Conservation (phyloP, 2,329 filamentous ascomycete genomes). For the Pyricularia sp. region DNA sequence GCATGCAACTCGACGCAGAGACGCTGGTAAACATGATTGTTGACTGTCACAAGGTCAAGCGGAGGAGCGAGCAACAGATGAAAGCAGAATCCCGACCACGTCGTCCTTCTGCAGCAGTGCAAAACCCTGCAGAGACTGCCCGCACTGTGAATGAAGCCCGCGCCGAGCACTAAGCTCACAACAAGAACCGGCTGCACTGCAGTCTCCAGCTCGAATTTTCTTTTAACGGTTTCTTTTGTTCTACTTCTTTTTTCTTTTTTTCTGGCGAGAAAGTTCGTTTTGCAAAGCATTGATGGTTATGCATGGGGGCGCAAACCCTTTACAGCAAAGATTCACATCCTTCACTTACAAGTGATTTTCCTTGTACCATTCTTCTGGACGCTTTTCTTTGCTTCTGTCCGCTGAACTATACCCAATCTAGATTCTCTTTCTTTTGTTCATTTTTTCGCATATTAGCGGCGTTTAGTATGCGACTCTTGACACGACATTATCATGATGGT, state of each 20-base stretch:
- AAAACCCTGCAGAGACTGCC: not conserved
- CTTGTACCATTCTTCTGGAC: not conserved
- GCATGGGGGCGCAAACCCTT: not conserved
- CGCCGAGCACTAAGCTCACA: not conserved
- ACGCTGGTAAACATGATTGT: slow-evolving; percentile 42
- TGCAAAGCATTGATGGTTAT: not conserved
- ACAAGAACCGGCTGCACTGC: not conserved
- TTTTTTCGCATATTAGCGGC: not conserved
- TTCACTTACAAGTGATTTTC: not conserved
- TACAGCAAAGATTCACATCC: not conserved
- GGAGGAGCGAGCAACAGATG: slow-evolving; percentile 3
- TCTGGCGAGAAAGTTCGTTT: not conserved
- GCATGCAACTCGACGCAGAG: slow-evolving; percentile 39
- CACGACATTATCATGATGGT: not conserved
- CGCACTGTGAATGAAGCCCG: no score
- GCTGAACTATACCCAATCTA: not conserved
- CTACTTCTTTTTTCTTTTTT: not conserved
- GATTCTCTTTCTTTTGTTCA: not conserved
- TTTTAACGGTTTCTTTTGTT: not conserved
- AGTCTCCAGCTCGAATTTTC: not conserved
- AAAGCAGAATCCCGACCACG: not conserved
- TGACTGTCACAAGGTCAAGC: slow-evolving; percentile 28
- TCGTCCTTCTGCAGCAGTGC: not conserved
- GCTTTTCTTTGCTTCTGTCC: not conserved
- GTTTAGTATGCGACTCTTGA: not conserved